Evolutionary conservation across 257 asterid species (phyloP).

Genomic region (Voacanga thouarsii): DNA sequence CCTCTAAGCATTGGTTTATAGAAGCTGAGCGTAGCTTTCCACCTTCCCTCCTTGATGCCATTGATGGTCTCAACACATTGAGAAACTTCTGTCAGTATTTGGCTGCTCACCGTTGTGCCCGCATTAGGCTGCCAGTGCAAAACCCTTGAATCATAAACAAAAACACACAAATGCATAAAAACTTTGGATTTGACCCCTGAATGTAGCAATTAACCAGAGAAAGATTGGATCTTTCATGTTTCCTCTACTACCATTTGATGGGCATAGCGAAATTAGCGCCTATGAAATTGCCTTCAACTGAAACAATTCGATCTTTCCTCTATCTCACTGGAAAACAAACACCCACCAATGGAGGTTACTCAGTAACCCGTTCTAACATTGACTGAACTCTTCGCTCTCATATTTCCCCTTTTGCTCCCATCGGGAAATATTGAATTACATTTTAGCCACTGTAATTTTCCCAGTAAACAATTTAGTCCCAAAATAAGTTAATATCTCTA

Average conservation of each 20-base stretch:
- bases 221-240: neutral
- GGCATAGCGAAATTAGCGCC: conserved; percentile 3
- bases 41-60: conserved; percentile 88
- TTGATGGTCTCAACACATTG: conserved; percentile 90
- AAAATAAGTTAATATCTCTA: too few species aligned
- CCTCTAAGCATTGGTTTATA: conserved; percentile 79
- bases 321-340: neutral
- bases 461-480: neutral
- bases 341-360: too few species aligned
- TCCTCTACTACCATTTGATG: conserved; percentile 19
- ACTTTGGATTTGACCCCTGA: neutral
- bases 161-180: neutral
- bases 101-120: conserved; percentile 80
- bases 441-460: neutral
- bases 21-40: conserved; percentile 87
- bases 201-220: neutral
- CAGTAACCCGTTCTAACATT: too few species aligned
- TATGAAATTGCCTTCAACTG: neutral
- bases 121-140: conserved; percentile 96
- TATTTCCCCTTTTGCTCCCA: neutral
- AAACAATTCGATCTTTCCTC: neutral
- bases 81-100: conserved; percentile 79
- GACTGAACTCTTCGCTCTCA: too few species aligned
- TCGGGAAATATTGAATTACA: neutral
- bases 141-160: conserved; percentile 50